These are phyloP conservation scores for Chaetomium sp. DNA, from an alignment of 2,329 filamentous ascomycete species.

Conservation along the genomic window DNA sequence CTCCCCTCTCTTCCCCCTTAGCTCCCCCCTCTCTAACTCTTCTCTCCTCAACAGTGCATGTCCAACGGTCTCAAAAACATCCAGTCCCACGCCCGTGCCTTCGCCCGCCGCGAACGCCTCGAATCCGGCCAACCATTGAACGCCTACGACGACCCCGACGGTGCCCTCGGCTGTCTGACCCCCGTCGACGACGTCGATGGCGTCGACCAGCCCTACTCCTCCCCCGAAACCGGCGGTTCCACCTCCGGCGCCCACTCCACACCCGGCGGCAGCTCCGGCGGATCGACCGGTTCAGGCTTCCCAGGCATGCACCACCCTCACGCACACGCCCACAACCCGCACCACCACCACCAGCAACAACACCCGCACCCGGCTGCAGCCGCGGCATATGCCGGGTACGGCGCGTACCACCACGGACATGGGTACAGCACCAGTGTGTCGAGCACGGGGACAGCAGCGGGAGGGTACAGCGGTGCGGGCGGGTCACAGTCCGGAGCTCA, in stretches of 20 bases:
- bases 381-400: no score
- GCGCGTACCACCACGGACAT: slow-evolving; percentile 22
- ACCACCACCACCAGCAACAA: slow-evolving; percentile 23
- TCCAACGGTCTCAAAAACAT: slow-evolving; percentile 77
- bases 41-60: slow-evolving; percentile 58
- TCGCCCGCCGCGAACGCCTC: slow-evolving; percentile 57
- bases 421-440: slow-evolving; percentile 51
- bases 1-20: neutral
- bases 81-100: slow-evolving; percentile 60
- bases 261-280: slow-evolving; percentile 30
- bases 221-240: slow-evolving; percentile 42
- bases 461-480: neutral
- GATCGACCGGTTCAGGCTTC: slow-evolving; percentile 25
- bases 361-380: slow-evolving; percentile 19
- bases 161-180: slow-evolving; percentile 55
- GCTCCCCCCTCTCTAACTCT: slow-evolving; percentile 11
- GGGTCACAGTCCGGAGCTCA: slow-evolving; percentile 17
- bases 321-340: slow-evolving; percentile 13
- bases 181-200: slow-evolving; percentile 52
- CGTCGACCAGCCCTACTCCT: slow-evolving; percentile 46
- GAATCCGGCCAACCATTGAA: slow-evolving; percentile 39
- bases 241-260: slow-evolving; percentile 38
- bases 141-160: slow-evolving; percentile 59
- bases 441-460: slow-evolving; percentile 35
- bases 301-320: slow-evolving; percentile 17